A percentile compares a stretch with the other conserved stretches of the same genome.
Conservation (phyloP, 1,284 basidiomycete species). For the Tetrapyrgos nigripes region DNA sequence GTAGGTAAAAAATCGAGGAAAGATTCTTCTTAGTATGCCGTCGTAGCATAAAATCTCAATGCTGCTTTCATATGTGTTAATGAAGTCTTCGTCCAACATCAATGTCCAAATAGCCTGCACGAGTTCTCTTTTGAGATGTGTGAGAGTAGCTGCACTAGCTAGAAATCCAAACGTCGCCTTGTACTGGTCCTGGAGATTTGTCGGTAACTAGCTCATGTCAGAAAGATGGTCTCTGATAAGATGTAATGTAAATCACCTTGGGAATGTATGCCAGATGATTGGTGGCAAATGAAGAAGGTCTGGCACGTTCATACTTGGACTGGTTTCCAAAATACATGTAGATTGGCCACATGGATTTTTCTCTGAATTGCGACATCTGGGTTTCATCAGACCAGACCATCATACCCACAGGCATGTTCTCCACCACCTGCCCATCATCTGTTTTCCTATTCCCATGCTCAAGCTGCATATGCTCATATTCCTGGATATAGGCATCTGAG, state of each 20-base stretch:
- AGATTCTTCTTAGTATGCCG: conserved; percentile 20
- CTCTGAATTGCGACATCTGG: neutral
- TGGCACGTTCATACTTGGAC: conserved; percentile 27
- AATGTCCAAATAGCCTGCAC: conserved; percentile 32
- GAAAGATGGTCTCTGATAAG: conserved; percentile 10
- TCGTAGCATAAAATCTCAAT: conserved; percentile 30
- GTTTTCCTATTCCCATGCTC: neutral
- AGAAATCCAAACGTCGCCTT: conserved; percentile 10
- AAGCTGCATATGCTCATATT: neutral
- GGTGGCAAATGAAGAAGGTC: conserved; percentile 16
- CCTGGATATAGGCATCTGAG: neutral
- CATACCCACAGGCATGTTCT: neutral
- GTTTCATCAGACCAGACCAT: conserved; percentile 1
- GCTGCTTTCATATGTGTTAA: conserved; percentile 33
- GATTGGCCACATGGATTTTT: neutral
- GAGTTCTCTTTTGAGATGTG: conserved; percentile 32
- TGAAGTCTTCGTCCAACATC: conserved; percentile 34
- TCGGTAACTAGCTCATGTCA: conserved; percentile 22
- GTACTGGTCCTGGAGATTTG: conserved; percentile 28
- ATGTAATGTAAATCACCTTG: conserved; percentile 18
- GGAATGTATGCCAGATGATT: conserved; percentile 41
- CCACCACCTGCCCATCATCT: conserved; percentile 3
- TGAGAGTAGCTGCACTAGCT: conserved; percentile 17
- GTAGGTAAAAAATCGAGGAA: conserved; percentile 29
- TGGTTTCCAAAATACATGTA: conserved; percentile 32